Evolutionary conservation across 2,329 filamentous ascomycete species (phyloP).

Genomic region (Xenoacremonium recifei): DNA sequence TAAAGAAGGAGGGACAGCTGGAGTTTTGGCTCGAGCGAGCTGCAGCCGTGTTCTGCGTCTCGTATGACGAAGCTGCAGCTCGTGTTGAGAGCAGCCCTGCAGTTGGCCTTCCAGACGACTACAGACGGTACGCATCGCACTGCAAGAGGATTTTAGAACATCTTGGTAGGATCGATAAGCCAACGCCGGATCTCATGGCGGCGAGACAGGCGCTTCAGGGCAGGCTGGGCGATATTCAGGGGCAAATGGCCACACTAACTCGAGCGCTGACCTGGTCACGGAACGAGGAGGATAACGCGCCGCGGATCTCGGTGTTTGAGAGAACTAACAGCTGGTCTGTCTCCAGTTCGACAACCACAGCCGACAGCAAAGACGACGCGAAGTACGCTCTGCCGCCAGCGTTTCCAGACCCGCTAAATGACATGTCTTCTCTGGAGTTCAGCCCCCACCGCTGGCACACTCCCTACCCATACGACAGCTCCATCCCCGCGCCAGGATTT

Average conservation of each 20-base stretch:
- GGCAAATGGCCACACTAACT: conserved; percentile 12
- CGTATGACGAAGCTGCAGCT: conserved; percentile 18
- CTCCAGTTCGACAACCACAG: conserved; percentile 13
- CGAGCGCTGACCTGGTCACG: conserved; percentile 11
- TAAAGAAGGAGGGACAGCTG: conserved; percentile 17
- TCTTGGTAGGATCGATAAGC: conserved; percentile 14
- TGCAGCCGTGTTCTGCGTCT: conserved; percentile 19
- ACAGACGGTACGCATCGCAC: conserved; percentile 20
- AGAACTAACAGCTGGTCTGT: conserved; percentile 20
- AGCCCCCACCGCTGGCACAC: conserved; percentile 13
- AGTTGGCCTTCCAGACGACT: conserved; percentile 22
- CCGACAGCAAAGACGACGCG: conserved; percentile 8
- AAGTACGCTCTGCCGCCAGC: neutral
- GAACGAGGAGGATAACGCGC: conserved; percentile 11
- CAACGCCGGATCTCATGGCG: conserved; percentile 11
- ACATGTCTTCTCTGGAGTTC: conserved; percentile 9
- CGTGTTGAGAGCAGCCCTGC: conserved; percentile 13
- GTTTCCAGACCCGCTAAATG: neutral
- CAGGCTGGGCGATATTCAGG: conserved; percentile 18
- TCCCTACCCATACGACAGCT: conserved; percentile 18
- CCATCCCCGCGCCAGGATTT: conserved; percentile 14
- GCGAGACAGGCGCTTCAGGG: conserved; percentile 10
- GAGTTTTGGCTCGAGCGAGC: conserved; percentile 23
- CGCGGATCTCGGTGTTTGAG: conserved; percentile 24
- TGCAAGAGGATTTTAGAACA: conserved; percentile 21